Base-by-base conservation (phyloP, 2,329 filamentous ascomycete genomes). In the Aspergillus terreus region DNA sequence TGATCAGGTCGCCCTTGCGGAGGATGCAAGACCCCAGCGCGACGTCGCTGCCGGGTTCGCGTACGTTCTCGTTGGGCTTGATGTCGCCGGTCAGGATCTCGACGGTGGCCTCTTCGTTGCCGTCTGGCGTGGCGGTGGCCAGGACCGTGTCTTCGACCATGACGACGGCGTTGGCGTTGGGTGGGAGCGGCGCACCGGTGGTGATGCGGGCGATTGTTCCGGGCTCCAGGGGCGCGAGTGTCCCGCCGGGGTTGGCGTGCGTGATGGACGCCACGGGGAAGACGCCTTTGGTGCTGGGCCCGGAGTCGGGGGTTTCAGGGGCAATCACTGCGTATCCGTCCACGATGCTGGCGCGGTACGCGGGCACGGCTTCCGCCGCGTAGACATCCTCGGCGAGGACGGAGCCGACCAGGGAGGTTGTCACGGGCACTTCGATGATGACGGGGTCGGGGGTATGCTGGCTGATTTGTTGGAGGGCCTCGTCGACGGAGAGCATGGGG, bases 131-230 rank as follows among this genome's bases (percentile, higher is more conserved):
- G 70, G 83, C 84, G 1, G 82, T 85, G 54, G 82, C 83, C 4
- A 99, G 76, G 1, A 85, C 73, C 0, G 94, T 99, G 64, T 96
- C 94, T 73, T 99, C 94, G 0, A 99, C 94, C 90, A 95, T 97
- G 44, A 96, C 86, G 4, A 99, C 92, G 0, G 92, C 87, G 23
- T 90, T 95, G 2, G 94, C 90, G 0, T 92, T 90, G 0, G 85
- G 85, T 1, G 94, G 94, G 0, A 99, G 75, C 10, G 94, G 92
- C 5, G 94, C 94, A 0, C 94, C 94, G 0, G 94, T 99, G 0
- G 94, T 99, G 60, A 99, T 96, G 44, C 94, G 82, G 0, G 92
- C 87, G 48, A 97, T 86, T 57, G 91, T 81, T 0, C 92, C 91
- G 32, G 82, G 77, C 49, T 85, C 78, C 2, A 96, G 74, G 1